A percentile compares a stretch with the other conserved stretches of the same genome.
phyloP scores from a whole-genome alignment of 768 basidiomycete genomes.

The Lactifluus subvellereus region DNA sequence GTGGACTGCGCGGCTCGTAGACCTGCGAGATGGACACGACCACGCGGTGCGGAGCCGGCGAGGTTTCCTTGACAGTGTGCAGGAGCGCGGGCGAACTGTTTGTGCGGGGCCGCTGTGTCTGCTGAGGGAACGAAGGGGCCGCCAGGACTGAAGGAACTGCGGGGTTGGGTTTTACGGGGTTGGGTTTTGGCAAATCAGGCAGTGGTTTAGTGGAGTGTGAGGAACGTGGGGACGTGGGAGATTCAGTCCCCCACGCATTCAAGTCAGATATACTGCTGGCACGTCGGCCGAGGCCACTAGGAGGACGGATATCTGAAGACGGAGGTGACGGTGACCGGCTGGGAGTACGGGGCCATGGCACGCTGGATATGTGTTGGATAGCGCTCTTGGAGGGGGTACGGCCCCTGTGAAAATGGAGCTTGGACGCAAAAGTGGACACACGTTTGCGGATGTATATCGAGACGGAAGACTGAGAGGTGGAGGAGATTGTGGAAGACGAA shows the following conservation, averaged over 20 bases:
- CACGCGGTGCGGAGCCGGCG: background rate
- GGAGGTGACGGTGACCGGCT: conserved; percentile 23
- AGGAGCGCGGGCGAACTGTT: conserved; percentile 18
- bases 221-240: background rate
- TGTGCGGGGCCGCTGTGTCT: conserved; percentile 7
- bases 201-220: background rate
- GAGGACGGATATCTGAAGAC: conserved; percentile 25
- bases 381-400: background rate
- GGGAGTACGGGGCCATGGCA: conserved; percentile 13
- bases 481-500: conserved; percentile 14
- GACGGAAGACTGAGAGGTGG: conserved; percentile 4
- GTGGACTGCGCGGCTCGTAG: conserved; percentile 2
- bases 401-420: background rate
- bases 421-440: background rate
- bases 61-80: background rate
- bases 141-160: background rate
- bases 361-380: background rate
- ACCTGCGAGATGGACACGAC: background rate
- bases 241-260: background rate
- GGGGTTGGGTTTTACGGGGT: too few relatives aligned
- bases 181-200: background rate
- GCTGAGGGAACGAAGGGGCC: background rate
- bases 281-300: conserved; percentile 25
- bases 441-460: conserved; percentile 1
- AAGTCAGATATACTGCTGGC: conserved; percentile 21